Conservation (phyloP, 208 protist species). For the Acanthamoeba castellanii region DNA sequence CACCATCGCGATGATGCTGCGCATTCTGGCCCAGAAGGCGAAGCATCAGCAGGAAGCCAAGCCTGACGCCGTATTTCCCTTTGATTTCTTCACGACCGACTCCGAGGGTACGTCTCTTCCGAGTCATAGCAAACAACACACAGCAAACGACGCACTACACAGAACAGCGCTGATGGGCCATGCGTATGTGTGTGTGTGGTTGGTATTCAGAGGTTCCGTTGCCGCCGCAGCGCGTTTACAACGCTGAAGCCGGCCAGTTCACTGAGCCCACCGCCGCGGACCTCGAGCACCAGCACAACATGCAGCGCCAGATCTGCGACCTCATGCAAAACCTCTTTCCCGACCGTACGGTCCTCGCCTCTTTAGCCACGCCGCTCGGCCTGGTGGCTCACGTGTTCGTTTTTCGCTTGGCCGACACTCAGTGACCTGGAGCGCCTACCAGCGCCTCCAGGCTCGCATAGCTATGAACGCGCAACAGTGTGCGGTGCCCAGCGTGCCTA, state of each 20-base stretch:
- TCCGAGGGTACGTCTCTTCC: background rate
- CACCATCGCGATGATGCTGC: slow-evolving; percentile 3
- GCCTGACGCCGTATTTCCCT: background rate
- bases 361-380: no score
- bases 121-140: background rate
- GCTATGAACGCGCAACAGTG: slow-evolving; percentile 25
- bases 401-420: background rate
- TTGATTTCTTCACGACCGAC: slow-evolving; percentile 45
- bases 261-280: background rate
- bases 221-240: slow-evolving; percentile 12
- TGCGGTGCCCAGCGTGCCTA: background rate
- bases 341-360: background rate
- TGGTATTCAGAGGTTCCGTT: slow-evolving; percentile 38
- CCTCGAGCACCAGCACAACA: slow-evolving; percentile 24
- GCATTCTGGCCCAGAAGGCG: background rate
- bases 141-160: no score
- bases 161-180: background rate
- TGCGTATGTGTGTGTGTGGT: no score
- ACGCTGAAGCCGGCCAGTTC: background rate
- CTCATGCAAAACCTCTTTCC: slow-evolving; percentile 32
- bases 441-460: background rate
- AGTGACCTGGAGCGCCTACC: slow-evolving; percentile 35
- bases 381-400: no score
- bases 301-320: slow-evolving; percentile 40
- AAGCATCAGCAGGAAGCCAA: background rate